Evolutionary conservation across 1,284 basidiomycete genomes (phyloP).

Genomic region (Moesziomyces aphidis): DNA sequence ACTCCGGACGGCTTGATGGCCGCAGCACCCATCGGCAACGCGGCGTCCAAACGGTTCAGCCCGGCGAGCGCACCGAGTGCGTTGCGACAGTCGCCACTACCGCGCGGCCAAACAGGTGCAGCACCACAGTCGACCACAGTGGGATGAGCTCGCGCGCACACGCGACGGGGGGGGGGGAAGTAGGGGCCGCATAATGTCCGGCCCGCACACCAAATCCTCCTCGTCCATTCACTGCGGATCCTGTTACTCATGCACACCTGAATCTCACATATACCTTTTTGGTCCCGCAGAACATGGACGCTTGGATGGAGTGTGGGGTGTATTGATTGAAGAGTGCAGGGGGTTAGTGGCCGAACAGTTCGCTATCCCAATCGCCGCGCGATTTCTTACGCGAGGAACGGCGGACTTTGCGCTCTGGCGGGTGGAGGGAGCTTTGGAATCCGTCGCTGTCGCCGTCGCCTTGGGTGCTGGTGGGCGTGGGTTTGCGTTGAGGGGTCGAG

Average conservation of each 20-base stretch:
- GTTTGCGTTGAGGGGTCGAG: constrained; percentile 6
- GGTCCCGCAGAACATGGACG: background rate
- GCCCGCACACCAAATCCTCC: background rate
- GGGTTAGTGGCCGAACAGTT: constrained; percentile 27
- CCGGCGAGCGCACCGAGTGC: constrained; percentile 2
- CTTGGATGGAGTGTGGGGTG: no score
- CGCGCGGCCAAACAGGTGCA: background rate
- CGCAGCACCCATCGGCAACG: constrained; percentile 18
- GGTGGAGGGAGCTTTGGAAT: constrained; percentile 22
- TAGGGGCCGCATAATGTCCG: background rate
- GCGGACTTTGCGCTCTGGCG: constrained; percentile 1
- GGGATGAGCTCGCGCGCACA: background rate
- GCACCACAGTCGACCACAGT: background rate
- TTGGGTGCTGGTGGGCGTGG: background rate
- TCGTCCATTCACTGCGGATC: background rate
- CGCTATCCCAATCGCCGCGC: constrained; percentile 28
- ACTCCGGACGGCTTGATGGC: constrained; percentile 7
- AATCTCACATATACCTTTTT: background rate
- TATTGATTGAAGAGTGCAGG: background rate
- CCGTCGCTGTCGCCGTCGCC: background rate
- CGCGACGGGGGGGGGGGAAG: no score
- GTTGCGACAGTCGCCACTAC: constrained; percentile 2
- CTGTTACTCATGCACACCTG: background rate
- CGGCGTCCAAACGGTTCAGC: constrained; percentile 5
- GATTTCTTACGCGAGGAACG: constrained; percentile 31